A percentile compares a stretch with the other conserved stretches of the same genome.
These are phyloP conservation scores for Pugionium dolabratum DNA, from an alignment of 345 rosid species.

Conservation along the genomic window DNA sequence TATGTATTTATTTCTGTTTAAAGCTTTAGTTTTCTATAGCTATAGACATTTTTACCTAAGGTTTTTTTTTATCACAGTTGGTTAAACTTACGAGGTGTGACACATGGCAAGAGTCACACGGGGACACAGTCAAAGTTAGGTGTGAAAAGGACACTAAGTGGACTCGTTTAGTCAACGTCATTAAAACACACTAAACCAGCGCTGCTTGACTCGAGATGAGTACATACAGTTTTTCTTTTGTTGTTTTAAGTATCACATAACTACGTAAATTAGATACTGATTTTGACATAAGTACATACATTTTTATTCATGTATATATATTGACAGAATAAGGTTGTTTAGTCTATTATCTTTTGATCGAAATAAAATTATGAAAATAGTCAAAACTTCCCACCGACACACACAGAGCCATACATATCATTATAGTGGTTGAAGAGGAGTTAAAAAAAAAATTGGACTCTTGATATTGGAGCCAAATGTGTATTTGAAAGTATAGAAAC, in stretches of 20 bases:
- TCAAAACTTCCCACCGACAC: background rate
- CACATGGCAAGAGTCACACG: slow-evolving; percentile 5
- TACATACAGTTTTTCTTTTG: background rate
- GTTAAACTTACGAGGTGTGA: background rate
- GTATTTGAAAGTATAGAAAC: no score
- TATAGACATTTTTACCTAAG: no score
- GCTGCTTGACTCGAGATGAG: slow-evolving; percentile 14
- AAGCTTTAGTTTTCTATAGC: no score
- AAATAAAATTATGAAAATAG: background rate
- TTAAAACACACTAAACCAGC: slow-evolving; percentile 3
- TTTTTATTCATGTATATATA: background rate
- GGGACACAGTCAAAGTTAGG: slow-evolving; percentile 32
- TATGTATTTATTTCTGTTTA: no score
- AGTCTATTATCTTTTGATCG: background rate
- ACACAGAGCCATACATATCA: background rate
- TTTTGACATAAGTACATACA: background rate
- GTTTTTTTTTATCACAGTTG: background rate
- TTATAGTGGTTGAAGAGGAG: no score
- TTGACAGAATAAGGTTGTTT: background rate
- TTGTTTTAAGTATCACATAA: background rate
- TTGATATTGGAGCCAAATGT: no score
- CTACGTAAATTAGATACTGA: background rate
- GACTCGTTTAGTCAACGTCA: slow-evolving; percentile 27
- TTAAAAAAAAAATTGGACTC: no score
- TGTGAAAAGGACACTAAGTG: slow-evolving; percentile 21